Percentiles rank a stretch among this genome's conserved stretches.
phyloP scores from a whole-genome alignment of 495 filamentous ascomycete genomes.

The Terfezia claveryi region DNA sequence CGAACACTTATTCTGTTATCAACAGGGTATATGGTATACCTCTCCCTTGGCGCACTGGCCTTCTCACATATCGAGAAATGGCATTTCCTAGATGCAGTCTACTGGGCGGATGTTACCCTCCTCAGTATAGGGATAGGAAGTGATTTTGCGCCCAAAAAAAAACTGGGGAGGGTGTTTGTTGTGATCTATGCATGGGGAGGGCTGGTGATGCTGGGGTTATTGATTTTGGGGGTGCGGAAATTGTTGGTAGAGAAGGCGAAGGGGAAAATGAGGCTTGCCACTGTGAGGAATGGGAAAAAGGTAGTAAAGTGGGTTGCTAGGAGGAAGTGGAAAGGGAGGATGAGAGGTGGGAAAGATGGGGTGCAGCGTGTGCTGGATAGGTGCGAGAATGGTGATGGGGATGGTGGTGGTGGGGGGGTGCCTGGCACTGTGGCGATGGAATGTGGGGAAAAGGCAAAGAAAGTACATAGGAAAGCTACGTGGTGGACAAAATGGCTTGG shows the following conservation, averaged over 20 bases:
- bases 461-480: slow-evolving; percentile 43
- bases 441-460: slow-evolving; percentile 39
- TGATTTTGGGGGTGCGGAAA: slow-evolving; percentile 60
- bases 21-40: too few relatives aligned
- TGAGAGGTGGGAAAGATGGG: slow-evolving; percentile 28
- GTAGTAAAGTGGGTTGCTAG: slow-evolving; percentile 14
- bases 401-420: slow-evolving; percentile 5
- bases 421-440: too few relatives aligned
- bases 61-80: slow-evolving; percentile 55
- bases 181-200: slow-evolving; percentile 66
- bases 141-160: slow-evolving; percentile 36
- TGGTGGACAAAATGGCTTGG: slow-evolving; percentile 45
- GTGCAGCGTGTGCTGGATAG: slow-evolving; percentile 11
- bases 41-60: slow-evolving; percentile 31
- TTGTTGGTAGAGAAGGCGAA: slow-evolving; percentile 60
- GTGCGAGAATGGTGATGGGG: slow-evolving; percentile 44
- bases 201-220: slow-evolving; percentile 61
- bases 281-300: slow-evolving; percentile 39
- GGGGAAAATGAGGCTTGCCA: slow-evolving; percentile 41
- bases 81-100: slow-evolving; percentile 57
- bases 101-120: slow-evolving; percentile 65
- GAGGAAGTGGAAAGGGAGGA: slow-evolving; percentile 28
- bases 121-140: slow-evolving; percentile 61
- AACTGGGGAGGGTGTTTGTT: slow-evolving; percentile 39
- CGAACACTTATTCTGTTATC: too few relatives aligned